phyloP scores from a whole-genome alignment of 2,329 filamentous ascomycete genomes.

The Xylaria sp. region DNA sequence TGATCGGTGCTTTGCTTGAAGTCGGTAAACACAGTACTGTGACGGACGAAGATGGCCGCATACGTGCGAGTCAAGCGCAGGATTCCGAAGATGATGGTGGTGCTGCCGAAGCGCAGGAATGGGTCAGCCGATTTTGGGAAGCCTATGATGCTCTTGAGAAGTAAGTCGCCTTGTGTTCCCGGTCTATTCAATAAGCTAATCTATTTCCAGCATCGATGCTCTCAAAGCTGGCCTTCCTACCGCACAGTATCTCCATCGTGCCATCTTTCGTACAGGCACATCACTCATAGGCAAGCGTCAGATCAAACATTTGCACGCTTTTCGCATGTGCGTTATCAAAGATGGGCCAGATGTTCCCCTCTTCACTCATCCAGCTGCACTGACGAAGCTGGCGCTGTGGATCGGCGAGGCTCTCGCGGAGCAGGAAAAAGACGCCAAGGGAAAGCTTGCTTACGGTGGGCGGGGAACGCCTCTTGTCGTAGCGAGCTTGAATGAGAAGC shows the following conservation, averaged over 20 bases:
- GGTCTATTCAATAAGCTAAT: constrained; percentile 42
- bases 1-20: constrained; percentile 91
- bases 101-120: constrained; percentile 68
- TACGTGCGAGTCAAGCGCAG: constrained; percentile 49
- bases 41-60: constrained; percentile 49
- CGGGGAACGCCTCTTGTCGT: constrained; percentile 88
- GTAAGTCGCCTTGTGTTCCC: constrained; percentile 55
- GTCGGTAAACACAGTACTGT: constrained; percentile 72
- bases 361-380: constrained; percentile 90
- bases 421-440: constrained; percentile 81
- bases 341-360: constrained; percentile 91
- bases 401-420: constrained; percentile 91
- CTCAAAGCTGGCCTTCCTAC: constrained; percentile 80
- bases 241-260: constrained; percentile 88
- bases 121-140: constrained; percentile 74
- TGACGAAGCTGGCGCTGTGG: constrained; percentile 95
- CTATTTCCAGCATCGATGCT: constrained; percentile 71
- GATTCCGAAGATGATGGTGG: constrained; percentile 59
- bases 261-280: constrained; percentile 92
- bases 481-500: constrained; percentile 85
- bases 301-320: constrained; percentile 90
- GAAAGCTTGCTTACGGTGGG: constrained; percentile 73
- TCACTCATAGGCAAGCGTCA: constrained; percentile 92
- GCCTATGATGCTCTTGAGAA: constrained; percentile 77
- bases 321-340: constrained; percentile 95